Conservation (phyloP, 306 rosid genomes). For the Trifolium dubium region DNA sequence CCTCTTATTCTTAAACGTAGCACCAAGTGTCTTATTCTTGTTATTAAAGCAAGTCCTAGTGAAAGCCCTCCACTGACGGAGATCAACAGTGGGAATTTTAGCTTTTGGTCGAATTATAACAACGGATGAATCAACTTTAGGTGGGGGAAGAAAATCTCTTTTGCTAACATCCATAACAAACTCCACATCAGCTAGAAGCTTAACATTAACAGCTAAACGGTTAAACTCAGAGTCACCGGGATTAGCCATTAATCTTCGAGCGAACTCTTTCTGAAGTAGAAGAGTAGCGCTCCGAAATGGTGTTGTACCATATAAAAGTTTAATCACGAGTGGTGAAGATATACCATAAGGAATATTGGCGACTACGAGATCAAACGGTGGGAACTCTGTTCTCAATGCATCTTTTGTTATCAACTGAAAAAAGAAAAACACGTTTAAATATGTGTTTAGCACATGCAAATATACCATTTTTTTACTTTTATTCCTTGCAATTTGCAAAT, state of each 20-base stretch:
- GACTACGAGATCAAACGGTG: constrained; percentile 75
- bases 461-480: no score
- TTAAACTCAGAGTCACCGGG: constrained; percentile 79
- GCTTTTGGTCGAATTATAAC: constrained; percentile 74
- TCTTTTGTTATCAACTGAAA: constrained; percentile 72
- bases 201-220: constrained; percentile 83
- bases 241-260: constrained; percentile 71
- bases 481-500: no score
- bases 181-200: constrained; percentile 75
- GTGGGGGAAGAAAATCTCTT: constrained; percentile 84
- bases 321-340: constrained; percentile 77
- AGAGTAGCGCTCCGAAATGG: constrained; percentile 82
- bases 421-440: background rate
- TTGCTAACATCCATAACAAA: constrained; percentile 81
- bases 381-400: constrained; percentile 72
- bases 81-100: constrained; percentile 59
- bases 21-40: constrained; percentile 86
- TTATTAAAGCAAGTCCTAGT: constrained; percentile 64
- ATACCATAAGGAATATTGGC: constrained; percentile 91
- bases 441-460: no score
- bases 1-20: constrained; percentile 72
- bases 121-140: constrained; percentile 88
- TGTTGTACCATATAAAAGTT: constrained; percentile 57
- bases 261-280: constrained; percentile 89
- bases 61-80: constrained; percentile 78